A percentile compares a stretch with the other conserved stretches of the same genome.
These are phyloP conservation scores for Cinchona pubescens DNA, from an alignment of 257 asterid species.

Conservation along the genomic window DNA sequence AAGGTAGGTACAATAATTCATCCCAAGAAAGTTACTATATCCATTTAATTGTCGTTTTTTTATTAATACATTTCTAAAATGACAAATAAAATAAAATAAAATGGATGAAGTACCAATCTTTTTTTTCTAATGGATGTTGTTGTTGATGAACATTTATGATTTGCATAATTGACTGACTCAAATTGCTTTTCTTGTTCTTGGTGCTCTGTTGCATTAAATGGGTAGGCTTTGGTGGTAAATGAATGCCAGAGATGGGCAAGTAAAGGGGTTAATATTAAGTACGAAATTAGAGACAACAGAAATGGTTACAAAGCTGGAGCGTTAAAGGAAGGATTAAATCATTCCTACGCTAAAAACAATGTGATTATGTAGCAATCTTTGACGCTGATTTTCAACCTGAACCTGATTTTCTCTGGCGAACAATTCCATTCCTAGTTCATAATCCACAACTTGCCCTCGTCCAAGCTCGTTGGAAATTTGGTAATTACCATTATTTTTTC, in stretches of 20 bases:
- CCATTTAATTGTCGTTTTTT: too few species aligned
- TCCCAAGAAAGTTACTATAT: too few species aligned
- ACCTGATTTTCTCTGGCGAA: slow-evolving; percentile 82
- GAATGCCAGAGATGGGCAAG: slow-evolving; percentile 95
- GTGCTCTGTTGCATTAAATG: slow-evolving; percentile 17
- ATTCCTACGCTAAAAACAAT: slow-evolving; percentile 64
- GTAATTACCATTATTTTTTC: slow-evolving; percentile 30
- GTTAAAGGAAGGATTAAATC: slow-evolving; percentile 70
- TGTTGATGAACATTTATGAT: slow-evolving; percentile 10
- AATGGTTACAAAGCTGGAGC: slow-evolving; percentile 98
- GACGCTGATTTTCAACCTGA: slow-evolving; percentile 98
- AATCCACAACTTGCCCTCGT: slow-evolving; percentile 83
- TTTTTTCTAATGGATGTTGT: not conserved
- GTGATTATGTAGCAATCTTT: slow-evolving; percentile 81
- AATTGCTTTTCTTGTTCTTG: not conserved
- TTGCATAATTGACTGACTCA: not conserved
- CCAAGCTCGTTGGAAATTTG: slow-evolving; percentile 94
- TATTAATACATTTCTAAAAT: too few species aligned
- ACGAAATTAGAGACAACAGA: slow-evolving; percentile 82
- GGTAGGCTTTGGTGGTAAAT: slow-evolving; percentile 69
- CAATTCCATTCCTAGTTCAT: slow-evolving; percentile 72
- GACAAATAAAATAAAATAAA: too few species aligned
- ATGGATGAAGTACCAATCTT: too few species aligned
- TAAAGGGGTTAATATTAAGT: slow-evolving; percentile 87
- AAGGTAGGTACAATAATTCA: slow-evolving; percentile 52